Evolutionary conservation across 2,329 filamentous ascomycete genomes (phyloP).

Genomic region (Pleurostoma richardsiae): DNA sequence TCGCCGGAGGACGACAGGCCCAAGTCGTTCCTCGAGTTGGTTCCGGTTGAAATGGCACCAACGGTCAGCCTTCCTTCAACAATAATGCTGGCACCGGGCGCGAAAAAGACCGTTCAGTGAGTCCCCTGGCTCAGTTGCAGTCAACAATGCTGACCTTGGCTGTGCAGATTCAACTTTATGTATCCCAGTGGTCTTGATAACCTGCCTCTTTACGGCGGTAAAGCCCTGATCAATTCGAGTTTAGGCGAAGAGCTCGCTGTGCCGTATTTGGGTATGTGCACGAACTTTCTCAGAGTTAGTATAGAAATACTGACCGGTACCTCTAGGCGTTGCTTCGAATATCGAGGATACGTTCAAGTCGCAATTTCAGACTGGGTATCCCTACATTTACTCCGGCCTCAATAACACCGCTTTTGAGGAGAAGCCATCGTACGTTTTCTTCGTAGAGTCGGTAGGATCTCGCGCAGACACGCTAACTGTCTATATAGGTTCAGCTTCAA

Average conservation of each 20-base stretch:
- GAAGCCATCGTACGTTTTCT: conserved; percentile 12
- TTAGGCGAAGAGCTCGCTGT: conserved; percentile 23
- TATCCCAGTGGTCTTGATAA: conserved; percentile 17
- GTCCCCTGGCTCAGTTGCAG: neutral
- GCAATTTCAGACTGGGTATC: conserved; percentile 6
- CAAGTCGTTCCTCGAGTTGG: conserved; percentile 1
- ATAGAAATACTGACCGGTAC: neutral
- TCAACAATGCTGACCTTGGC: neutral
- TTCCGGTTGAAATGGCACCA: conserved; percentile 2
- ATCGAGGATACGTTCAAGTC: neutral
- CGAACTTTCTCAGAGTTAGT: no score
- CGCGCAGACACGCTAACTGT: neutral
- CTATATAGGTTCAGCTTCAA: conserved; percentile 17
- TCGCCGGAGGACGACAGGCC: neutral
- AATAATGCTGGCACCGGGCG: conserved; percentile 2
- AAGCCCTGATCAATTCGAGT: conserved; percentile 21
- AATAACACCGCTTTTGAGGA: neutral
- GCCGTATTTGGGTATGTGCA: conserved; percentile 20
- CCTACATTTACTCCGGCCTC: conserved; percentile 5
- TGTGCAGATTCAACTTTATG: conserved; percentile 14
- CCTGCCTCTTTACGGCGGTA: conserved; percentile 26
- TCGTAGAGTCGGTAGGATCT: neutral
- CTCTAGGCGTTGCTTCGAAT: neutral
- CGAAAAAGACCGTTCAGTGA: conserved; percentile 2
- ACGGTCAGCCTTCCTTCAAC: conserved; percentile 1